Percentiles rank a stretch among this genome's conserved stretches.
phyloP scores from a whole-genome alignment of 345 rosid genomes.

The Populus euphratica region DNA sequence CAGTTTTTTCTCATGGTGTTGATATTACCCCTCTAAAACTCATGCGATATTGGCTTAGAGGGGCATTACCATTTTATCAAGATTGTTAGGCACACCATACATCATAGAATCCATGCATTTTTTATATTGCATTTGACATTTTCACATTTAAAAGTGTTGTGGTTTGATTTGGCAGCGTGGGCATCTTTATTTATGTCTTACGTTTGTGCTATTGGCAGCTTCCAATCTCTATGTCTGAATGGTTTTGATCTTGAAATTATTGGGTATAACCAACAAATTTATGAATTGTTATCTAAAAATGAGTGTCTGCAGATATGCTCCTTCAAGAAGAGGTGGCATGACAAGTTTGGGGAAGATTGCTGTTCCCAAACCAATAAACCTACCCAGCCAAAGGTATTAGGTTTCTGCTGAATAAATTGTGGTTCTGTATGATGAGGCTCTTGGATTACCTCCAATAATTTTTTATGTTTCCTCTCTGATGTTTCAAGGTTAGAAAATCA shows the following conservation, averaged over 20 bases:
- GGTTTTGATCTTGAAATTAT: neutral
- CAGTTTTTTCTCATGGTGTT: neutral
- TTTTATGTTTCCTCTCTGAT: constrained; percentile 13
- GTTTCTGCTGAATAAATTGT: neutral
- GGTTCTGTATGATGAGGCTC: neutral
- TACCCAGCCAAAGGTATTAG: constrained; percentile 94
- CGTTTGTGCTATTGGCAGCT: neutral
- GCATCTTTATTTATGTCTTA: neutral
- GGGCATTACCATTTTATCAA: neutral
- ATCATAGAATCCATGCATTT: neutral
- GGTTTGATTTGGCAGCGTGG: neutral
- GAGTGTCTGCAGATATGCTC: constrained; percentile 56
- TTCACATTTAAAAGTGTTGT: neutral
- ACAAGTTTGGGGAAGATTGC: constrained; percentile 88
- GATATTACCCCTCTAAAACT: neutral
- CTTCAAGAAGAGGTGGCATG: constrained; percentile 88
- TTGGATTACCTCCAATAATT: neutral
- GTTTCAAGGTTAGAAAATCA: constrained; percentile 89
- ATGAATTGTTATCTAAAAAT: neutral
- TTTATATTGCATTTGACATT: neutral
- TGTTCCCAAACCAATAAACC: constrained; percentile 94
- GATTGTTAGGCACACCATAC: neutral
- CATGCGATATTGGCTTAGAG: neutral
- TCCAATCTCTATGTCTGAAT: neutral
- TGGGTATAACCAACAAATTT: neutral